Evolutionary conservation across 2,329 filamentous ascomycete genomes (phyloP).

Genomic region (Ceratocystiopsis sp.): DNA sequence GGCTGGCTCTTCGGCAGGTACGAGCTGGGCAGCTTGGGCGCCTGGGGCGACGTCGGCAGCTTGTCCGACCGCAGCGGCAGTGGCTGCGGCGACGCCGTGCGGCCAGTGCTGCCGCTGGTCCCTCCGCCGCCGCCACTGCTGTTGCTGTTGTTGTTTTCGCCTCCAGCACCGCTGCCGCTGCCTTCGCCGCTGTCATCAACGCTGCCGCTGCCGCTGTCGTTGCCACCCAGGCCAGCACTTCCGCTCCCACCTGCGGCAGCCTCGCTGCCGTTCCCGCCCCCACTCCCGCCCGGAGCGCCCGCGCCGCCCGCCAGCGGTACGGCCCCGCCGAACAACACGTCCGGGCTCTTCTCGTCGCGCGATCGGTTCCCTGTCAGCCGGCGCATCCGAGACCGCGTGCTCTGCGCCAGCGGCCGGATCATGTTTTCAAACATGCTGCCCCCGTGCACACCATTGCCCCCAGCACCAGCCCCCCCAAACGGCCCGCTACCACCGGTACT

Average conservation of each 20-base stretch:
- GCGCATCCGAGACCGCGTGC: conserved; percentile 41
- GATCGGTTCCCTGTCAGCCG: conserved; percentile 41
- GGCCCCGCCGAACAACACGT: background rate
- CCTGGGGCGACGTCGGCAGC: conserved; percentile 10
- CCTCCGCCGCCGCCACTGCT: too few species aligned
- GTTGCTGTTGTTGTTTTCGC: too few species aligned
- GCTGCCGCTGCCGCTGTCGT: background rate
- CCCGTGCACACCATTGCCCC: background rate
- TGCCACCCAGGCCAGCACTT: too few species aligned
- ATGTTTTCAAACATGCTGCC: conserved; percentile 37
- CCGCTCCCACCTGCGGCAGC: background rate
- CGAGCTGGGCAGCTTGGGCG: conserved; percentile 13
- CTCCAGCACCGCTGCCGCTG: background rate
- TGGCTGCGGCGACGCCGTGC: background rate
- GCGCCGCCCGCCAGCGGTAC: background rate
- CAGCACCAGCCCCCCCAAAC: background rate
- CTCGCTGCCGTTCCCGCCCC: background rate
- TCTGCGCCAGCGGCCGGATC: conserved; percentile 40
- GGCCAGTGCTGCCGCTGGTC: background rate
- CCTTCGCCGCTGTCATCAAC: background rate
- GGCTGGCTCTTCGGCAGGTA: conserved; percentile 11
- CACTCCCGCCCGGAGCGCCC: background rate
- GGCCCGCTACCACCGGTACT: too few species aligned
- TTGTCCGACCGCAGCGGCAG: conserved; percentile 7
- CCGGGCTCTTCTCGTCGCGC: conserved; percentile 15